Base-by-base conservation (phyloP, 2,329 filamentous ascomycete genomes). In the Aspergillus sp. region DNA sequence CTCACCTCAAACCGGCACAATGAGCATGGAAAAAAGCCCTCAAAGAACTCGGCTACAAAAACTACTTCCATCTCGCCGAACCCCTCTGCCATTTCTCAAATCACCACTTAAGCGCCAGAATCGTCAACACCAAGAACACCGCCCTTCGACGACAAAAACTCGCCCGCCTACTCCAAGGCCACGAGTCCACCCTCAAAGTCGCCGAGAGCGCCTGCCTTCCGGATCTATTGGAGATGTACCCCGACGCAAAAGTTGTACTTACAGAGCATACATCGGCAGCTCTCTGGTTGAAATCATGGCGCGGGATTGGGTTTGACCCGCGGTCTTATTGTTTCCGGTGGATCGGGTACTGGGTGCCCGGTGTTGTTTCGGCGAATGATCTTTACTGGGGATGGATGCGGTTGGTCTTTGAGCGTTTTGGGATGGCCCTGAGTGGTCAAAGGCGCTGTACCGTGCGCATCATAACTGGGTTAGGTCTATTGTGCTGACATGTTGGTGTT, bases 1-100 rank as follows among this genome's bases (percentile, higher is more conserved):
- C 45, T 55, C 27, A n/a, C 54, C 54, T 12, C 51, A 53, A 15
- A 56, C 53, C 1, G 51, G 54, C 41, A 57, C 54, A 23, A 50
- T 56, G 41, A 49, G 48, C 46, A 56, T 56, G 44, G 3, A 50
- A 53, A 44, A 35, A 45, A 19, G 53, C 54, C 41, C 46, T 54
- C 23, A 51, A 52, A 41, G 47, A 51, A 45, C 51, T 57, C 7
- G 54, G 54, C 43, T 52, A 56, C 47, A 41, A 39, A 17, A 42
- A 43, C n/a, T 51, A 46, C 46, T 49, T 53, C 44, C 51, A 53
- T 44, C 46, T 52, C 38, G 46, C 51, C n/a, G 44, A 53, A 10
- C 51, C 51, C 1, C 51, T 53, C 30, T 53, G 51, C 44, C 51
- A 53, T 33, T 52, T 53, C 25, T 33, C 43, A 19, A 53, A 53